These are phyloP conservation scores for Huntiella bhutanensis DNA, from an alignment of 2,329 filamentous ascomycete species.

Conservation along the genomic window DNA sequence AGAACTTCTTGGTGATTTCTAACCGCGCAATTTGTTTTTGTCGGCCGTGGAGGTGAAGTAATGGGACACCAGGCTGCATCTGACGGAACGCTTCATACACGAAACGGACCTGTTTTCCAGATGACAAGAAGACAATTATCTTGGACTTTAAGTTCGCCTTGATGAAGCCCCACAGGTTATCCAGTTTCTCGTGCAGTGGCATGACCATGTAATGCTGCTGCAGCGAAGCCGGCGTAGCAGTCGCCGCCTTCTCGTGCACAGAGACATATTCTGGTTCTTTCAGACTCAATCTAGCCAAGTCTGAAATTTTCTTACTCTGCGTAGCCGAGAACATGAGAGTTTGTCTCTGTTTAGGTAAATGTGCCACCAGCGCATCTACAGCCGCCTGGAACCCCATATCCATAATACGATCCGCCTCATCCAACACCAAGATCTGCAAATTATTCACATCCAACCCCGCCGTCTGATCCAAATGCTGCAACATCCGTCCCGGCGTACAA, in stretches of 20 bases:
- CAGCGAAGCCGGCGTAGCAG: slow-evolving; percentile 64
- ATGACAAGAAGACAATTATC: slow-evolving; percentile 87
- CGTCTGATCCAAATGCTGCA: slow-evolving; percentile 92
- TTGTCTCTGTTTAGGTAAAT: slow-evolving; percentile 69
- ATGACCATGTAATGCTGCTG: slow-evolving; percentile 85
- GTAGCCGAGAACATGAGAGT: slow-evolving; percentile 93
- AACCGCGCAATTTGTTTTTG: slow-evolving; percentile 82
- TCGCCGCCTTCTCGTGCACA: slow-evolving; percentile 65
- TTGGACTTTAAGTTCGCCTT: slow-evolving; percentile 81
- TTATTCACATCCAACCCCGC: slow-evolving; percentile 78
- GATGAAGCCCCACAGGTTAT: slow-evolving; percentile 85
- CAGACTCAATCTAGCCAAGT: slow-evolving; percentile 73
- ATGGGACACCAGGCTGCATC: slow-evolving; percentile 79
- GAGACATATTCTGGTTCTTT: slow-evolving; percentile 87
- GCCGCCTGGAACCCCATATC: slow-evolving; percentile 91
- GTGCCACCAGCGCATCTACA: slow-evolving; percentile 82
- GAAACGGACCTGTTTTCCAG: slow-evolving; percentile 90
- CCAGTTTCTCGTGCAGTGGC: slow-evolving; percentile 70
- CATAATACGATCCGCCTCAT: slow-evolving; percentile 91
- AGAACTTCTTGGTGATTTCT: slow-evolving; percentile 73
- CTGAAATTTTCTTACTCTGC: slow-evolving; percentile 84
- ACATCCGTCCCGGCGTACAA: slow-evolving; percentile 82
- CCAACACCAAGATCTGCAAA: slow-evolving; percentile 77
- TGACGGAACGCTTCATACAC: slow-evolving; percentile 86
- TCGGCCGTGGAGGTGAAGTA: slow-evolving; percentile 81